These are phyloP conservation scores for Zoysia pacifica DNA, from an alignment of 176 grass and related monocot species.

Conservation along the genomic window DNA sequence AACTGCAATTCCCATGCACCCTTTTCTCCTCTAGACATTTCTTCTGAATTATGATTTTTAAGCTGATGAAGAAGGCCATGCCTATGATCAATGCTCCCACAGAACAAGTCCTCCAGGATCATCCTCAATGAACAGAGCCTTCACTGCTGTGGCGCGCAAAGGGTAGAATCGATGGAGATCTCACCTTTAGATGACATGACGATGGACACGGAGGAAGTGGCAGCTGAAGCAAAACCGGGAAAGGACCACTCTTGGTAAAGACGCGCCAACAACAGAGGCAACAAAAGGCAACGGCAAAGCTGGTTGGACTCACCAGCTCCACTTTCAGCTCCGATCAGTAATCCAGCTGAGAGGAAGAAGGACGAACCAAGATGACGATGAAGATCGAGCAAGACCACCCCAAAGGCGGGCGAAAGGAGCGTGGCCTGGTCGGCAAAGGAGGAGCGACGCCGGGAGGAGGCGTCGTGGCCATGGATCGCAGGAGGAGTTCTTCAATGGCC, in stretches of 20 bases:
- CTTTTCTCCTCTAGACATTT: background rate
- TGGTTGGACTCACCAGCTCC: background rate
- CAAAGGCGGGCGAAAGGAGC: slow-evolving; percentile 11
- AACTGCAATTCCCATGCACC: background rate
- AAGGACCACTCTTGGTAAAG: background rate
- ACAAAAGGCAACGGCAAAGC: slow-evolving; percentile 3
- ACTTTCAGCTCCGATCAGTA: slow-evolving; percentile 4
- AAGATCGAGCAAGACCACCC: slow-evolving; percentile 36
- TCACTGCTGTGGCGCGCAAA: background rate
- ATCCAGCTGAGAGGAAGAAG: slow-evolving; percentile 24
- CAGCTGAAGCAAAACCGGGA: background rate
- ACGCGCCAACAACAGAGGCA: slow-evolving; percentile 20
- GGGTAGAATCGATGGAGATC: slow-evolving; percentile 27
- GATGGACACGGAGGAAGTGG: background rate
- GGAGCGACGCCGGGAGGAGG: slow-evolving; percentile 4
- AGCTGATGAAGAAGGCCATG: slow-evolving; percentile 17
- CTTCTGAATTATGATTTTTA: slow-evolving; percentile 20
- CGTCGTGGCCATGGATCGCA: slow-evolving; percentile 16
- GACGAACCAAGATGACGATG: slow-evolving; percentile 36
- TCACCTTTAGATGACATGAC: slow-evolving; percentile 24
- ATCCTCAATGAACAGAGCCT: slow-evolving; percentile 11
- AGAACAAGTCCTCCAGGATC: background rate
- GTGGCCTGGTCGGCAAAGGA: background rate
- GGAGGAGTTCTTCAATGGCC: slow-evolving; percentile 3
- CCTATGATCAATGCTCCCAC: slow-evolving; percentile 12